Evolutionary conservation across 805 yeast species (phyloP).

Genomic region (Yarrowia porcina): DNA sequence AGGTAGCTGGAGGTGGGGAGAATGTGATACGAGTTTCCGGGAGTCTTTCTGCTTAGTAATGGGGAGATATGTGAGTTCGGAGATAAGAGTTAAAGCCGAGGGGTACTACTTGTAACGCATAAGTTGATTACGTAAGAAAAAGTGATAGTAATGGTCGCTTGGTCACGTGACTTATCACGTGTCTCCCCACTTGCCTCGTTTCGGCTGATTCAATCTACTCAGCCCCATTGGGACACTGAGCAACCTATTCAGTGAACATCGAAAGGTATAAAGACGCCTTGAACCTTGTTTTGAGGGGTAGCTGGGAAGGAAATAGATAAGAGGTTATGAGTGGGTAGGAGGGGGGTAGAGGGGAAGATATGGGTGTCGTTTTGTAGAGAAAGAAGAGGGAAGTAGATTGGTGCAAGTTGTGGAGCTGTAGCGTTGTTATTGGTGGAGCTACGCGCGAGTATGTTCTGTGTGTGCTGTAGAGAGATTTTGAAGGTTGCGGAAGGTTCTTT

Average conservation of each 20-base stretch:
- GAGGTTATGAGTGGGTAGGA: no score
- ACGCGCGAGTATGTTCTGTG: neutral
- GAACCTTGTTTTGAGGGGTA: conserved; percentile 1
- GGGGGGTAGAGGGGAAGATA: neutral
- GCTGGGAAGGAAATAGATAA: neutral
- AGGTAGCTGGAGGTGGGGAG: no score
- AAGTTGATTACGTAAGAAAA: no score
- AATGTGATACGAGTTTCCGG: no score
- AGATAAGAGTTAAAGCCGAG: no score
- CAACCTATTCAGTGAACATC: neutral
- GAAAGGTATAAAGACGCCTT: neutral
- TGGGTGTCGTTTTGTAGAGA: neutral
- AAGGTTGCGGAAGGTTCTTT: no score
- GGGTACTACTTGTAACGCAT: no score
- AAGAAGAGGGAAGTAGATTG: neutral
- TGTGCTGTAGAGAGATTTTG: no score
- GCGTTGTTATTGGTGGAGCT: neutral
- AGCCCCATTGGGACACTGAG: neutral
- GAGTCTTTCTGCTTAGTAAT: no score
- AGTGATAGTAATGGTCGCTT: no score
- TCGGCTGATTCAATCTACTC: neutral
- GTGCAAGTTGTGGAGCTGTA: neutral
- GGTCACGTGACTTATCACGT: neutral
- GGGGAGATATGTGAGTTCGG: no score
- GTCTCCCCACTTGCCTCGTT: neutral